These are phyloP conservation scores for Saccharomyces hybrid DNA, from an alignment of 1,139 yeast genomes.

Conservation along the genomic window DNA sequence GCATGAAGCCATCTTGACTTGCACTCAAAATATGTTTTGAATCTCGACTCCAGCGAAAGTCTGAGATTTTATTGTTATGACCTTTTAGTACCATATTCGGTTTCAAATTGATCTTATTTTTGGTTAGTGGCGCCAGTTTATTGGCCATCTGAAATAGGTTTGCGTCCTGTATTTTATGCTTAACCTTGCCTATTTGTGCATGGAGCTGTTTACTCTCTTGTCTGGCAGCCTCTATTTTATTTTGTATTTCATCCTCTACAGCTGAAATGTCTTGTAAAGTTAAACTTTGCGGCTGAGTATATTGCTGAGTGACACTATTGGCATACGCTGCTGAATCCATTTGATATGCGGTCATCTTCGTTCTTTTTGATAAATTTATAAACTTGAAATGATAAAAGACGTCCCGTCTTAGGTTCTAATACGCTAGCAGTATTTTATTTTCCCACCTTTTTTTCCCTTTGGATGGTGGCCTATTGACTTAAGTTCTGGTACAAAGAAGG, in stretches of 20 bases:
- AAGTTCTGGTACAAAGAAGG: background rate
- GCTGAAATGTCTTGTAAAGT: slow-evolving; percentile 2
- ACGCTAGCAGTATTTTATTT: background rate
- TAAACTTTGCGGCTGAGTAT: background rate
- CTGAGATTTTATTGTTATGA: slow-evolving; percentile 67
- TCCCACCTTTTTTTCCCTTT: background rate
- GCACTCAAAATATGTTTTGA: slow-evolving; percentile 57
- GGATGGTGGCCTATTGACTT: background rate
- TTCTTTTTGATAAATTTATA: too few species aligned
- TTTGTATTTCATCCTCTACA: slow-evolving; percentile 22
- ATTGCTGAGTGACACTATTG: background rate
- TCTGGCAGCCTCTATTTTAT: slow-evolving; percentile 35
- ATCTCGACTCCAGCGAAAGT: slow-evolving; percentile 61
- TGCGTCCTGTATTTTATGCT: slow-evolving; percentile 40
- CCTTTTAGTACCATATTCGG: slow-evolving; percentile 48
- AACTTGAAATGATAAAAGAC: too few species aligned
- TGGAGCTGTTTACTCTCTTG: slow-evolving; percentile 43
- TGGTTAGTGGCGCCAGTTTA: slow-evolving; percentile 23
- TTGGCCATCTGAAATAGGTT: slow-evolving; percentile 38
- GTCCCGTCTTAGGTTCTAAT: too few species aligned
- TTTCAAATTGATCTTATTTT: slow-evolving; percentile 28
- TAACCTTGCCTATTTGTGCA: slow-evolving; percentile 41
- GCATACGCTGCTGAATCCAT: background rate
- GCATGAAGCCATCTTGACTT: slow-evolving; percentile 80
- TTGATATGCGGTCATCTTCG: background rate